phyloP scores from a whole-genome alignment of 1,139 yeast species.

The Geotrichum cucujoidarum region DNA sequence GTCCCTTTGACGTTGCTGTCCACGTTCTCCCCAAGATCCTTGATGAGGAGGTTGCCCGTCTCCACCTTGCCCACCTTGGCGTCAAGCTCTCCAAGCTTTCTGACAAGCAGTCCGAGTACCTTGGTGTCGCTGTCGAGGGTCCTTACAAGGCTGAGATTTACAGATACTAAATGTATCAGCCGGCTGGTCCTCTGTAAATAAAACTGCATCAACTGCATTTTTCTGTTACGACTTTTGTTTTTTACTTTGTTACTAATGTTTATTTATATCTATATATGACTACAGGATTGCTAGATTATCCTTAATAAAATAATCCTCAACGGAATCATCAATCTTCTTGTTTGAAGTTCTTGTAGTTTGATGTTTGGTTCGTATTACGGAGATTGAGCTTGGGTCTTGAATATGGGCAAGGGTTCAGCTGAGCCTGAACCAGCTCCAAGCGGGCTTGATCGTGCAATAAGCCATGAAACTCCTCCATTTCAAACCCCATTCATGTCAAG shows the following conservation, averaged over 20 bases:
- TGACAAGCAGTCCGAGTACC: conserved; percentile 85
- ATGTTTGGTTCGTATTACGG: too few relatives aligned
- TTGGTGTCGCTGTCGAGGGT: conserved; percentile 89
- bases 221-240: conserved; percentile 10
- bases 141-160: conserved; percentile 98
- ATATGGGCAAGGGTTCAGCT: too few relatives aligned
- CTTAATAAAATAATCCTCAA: conserved; percentile 21
- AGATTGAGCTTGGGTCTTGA: too few relatives aligned
- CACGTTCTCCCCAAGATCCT: conserved; percentile 97
- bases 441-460: too few relatives aligned
- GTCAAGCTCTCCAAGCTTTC: conserved; percentile 80
- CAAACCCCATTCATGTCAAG: too few relatives aligned
- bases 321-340: conserved; percentile 14
- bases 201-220: conserved; percentile 29
- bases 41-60: conserved; percentile 98
- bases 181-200: conserved; percentile 15
- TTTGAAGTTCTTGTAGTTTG: too few relatives aligned
- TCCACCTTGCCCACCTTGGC: conserved; percentile 94
- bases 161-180: conserved; percentile 69
- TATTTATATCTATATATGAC: conserved; percentile 5
- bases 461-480: too few relatives aligned
- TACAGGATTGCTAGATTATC: conserved; percentile 6
- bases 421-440: too few relatives aligned
- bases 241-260: conserved; percentile 1
- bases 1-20: conserved; percentile 88